A percentile compares a stretch with the other conserved stretches of the same genome.
phyloP scores from a whole-genome alignment of 495 filamentous ascomycete species.

The Hypoxylon fuscum region DNA sequence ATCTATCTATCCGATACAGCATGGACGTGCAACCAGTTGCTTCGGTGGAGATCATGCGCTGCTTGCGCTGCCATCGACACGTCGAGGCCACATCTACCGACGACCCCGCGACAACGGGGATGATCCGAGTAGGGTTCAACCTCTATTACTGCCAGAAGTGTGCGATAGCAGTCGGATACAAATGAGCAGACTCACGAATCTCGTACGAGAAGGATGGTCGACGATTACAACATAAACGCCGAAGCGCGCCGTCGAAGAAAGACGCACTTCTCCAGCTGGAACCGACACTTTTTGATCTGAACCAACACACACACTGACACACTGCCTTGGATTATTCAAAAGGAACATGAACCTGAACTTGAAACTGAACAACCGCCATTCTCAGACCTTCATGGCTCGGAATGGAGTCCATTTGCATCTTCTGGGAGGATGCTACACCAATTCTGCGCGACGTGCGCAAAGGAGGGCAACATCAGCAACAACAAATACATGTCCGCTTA shows the following conservation, averaged over 20 bases:
- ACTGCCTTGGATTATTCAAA: conserved; percentile 11
- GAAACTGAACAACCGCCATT: conserved; percentile 11
- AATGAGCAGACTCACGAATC: conserved; percentile 57
- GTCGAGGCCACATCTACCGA: conserved; percentile 65
- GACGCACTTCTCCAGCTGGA: not conserved
- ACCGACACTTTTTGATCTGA: conserved; percentile 8
- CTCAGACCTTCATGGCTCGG: conserved; percentile 21
- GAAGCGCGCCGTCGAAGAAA: conserved; percentile 13
- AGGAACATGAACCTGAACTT: conserved; percentile 18
- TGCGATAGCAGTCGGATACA: conserved; percentile 75
- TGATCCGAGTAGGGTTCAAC: conserved; percentile 77
- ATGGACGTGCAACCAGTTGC: conserved; percentile 57
- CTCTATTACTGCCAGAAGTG: conserved; percentile 83
- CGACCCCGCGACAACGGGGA: conserved; percentile 61
- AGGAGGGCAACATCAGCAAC: conserved; percentile 7
- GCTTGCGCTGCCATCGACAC: conserved; percentile 63
- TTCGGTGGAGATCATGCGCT: conserved; percentile 62
- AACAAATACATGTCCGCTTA: conserved; percentile 16
- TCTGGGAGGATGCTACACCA: conserved; percentile 4
- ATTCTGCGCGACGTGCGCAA: conserved; percentile 1
- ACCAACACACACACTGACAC: conserved; percentile 11
- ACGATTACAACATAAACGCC: not conserved
- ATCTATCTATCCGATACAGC: conserved; percentile 50
- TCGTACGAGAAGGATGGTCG: not conserved
- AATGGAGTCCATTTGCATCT: conserved; percentile 22